Conservation (phyloP, 2,329 filamentous ascomycete species). For the Zalaria sp. region DNA sequence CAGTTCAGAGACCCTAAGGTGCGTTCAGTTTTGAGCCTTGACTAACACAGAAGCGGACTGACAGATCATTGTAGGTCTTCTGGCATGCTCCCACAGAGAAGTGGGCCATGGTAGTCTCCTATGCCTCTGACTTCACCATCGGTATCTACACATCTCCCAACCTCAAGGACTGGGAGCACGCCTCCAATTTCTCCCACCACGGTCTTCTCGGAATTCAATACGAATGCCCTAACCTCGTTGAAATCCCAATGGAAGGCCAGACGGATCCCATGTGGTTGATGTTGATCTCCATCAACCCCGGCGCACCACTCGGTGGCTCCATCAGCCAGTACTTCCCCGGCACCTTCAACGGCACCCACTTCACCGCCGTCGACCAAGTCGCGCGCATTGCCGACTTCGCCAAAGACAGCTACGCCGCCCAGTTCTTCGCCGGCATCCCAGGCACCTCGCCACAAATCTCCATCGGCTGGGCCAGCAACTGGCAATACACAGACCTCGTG, state of each 20-base stretch:
- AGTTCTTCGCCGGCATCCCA: slow-evolving; percentile 38
- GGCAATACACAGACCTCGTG: slow-evolving; percentile 40
- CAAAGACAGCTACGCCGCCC: slow-evolving; percentile 41
- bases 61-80: slow-evolving; percentile 26
- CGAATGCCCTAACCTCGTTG: slow-evolving; percentile 49
- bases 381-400: slow-evolving; percentile 16
- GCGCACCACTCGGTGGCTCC: slow-evolving; percentile 42
- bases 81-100: slow-evolving; percentile 35
- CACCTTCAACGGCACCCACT: slow-evolving; percentile 51
- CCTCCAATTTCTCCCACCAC: slow-evolving; percentile 42
- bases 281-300: slow-evolving; percentile 41
- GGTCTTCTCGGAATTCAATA: slow-evolving; percentile 43
- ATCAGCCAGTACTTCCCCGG: slow-evolving; percentile 44
- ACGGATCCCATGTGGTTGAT: slow-evolving; percentile 31
- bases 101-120: slow-evolving; percentile 47
- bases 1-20: slow-evolving; percentile 52
- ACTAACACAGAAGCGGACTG: neutral
- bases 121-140: slow-evolving; percentile 38
- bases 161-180: slow-evolving; percentile 43
- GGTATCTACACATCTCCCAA: slow-evolving; percentile 49
- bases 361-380: slow-evolving; percentile 28
- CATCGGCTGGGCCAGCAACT: slow-evolving; percentile 46
- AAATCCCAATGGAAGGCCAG: slow-evolving; percentile 34
- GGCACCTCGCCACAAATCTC: slow-evolving; percentile 28
- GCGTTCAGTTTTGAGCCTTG: neutral